These are phyloP conservation scores for Plasmodium relictum DNA, from an alignment of 169 alveolate species.

Conservation along the genomic window DNA sequence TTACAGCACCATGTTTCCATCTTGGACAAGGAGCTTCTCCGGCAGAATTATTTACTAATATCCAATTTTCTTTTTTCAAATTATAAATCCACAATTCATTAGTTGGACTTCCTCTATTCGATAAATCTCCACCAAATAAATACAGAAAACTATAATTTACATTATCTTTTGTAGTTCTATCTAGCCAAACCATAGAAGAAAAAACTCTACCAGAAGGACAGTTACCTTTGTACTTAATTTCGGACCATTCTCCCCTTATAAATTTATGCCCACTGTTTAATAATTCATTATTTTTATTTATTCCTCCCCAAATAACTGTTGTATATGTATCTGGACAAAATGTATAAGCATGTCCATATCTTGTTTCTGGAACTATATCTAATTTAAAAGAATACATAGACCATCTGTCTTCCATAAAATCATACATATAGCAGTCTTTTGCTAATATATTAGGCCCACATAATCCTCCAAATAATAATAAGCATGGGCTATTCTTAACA, in stretches of 20 bases:
- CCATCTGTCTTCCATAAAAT: slow-evolving; percentile 59
- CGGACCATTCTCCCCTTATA: slow-evolving; percentile 72
- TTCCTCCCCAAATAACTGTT: slow-evolving; percentile 75
- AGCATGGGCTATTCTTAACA: slow-evolving; percentile 30
- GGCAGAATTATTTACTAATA: slow-evolving; percentile 52
- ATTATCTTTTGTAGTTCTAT: slow-evolving; percentile 65
- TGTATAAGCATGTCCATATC: slow-evolving; percentile 77
- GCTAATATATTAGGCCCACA: slow-evolving; percentile 73
- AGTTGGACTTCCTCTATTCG: slow-evolving; percentile 69
- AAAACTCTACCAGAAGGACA: slow-evolving; percentile 61
- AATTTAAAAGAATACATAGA: slow-evolving; percentile 36
- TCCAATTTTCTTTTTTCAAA: slow-evolving; percentile 64
- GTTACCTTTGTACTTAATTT: slow-evolving; percentile 32
- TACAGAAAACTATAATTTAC: slow-evolving; percentile 39
- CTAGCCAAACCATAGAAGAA: slow-evolving; percentile 74
- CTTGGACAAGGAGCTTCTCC: slow-evolving; percentile 77
- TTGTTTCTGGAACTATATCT: slow-evolving; percentile 62
- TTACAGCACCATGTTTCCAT: slow-evolving; percentile 78
- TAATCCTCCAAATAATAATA: slow-evolving; percentile 75
- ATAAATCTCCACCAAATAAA: slow-evolving; percentile 73
- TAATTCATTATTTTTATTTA: slow-evolving; percentile 57
- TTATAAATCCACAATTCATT: slow-evolving; percentile 78
- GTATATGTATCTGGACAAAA: slow-evolving; percentile 62
- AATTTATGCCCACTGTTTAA: slow-evolving; percentile 70
- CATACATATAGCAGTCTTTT: slow-evolving; percentile 68